Conservation (phyloP, 2,329 filamentous ascomycete genomes). For the Spiromastix sp. region DNA sequence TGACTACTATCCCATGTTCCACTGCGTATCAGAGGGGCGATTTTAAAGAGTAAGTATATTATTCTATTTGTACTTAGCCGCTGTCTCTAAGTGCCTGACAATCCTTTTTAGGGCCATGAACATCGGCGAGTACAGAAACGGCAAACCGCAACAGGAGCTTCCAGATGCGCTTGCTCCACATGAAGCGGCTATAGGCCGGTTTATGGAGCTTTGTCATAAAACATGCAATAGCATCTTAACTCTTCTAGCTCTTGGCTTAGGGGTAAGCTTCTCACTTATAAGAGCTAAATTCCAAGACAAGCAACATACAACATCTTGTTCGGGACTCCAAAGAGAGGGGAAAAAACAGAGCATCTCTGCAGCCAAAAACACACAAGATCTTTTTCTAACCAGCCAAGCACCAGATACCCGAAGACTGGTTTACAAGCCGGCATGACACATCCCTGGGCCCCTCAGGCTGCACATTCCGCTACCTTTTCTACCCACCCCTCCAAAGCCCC, state of each 20-base stretch:
- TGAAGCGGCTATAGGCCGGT: constrained; percentile 52
- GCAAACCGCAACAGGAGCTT: constrained; percentile 66
- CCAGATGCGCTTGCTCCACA: constrained; percentile 53
- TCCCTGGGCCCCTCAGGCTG: constrained; percentile 41
- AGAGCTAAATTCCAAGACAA: too few species aligned
- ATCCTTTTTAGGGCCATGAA: constrained; percentile 67
- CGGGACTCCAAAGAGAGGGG: too few species aligned
- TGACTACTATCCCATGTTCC: neutral
- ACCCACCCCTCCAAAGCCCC: constrained; percentile 47
- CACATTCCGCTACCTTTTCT: constrained; percentile 63
- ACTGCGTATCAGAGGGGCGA: constrained; percentile 54
- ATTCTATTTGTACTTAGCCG: neutral
- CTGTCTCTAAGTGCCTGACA: neutral
- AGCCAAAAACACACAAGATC: constrained; percentile 1
- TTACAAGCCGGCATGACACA: constrained; percentile 50
- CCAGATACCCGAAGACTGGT: constrained; percentile 43
- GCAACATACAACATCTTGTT: too few species aligned
- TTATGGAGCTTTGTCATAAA: constrained; percentile 59
- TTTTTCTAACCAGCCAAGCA: too few species aligned
- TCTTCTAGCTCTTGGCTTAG: constrained; percentile 68
- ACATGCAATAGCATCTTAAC: constrained; percentile 64
- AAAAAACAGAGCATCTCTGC: neutral
- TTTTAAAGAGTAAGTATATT: constrained; percentile 65
- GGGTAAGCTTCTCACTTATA: too few species aligned
- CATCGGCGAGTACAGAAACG: constrained; percentile 63